These are phyloP conservation scores for Pleurotus citrinopileatus DNA, from an alignment of 768 basidiomycete species.

Conservation along the genomic window DNA sequence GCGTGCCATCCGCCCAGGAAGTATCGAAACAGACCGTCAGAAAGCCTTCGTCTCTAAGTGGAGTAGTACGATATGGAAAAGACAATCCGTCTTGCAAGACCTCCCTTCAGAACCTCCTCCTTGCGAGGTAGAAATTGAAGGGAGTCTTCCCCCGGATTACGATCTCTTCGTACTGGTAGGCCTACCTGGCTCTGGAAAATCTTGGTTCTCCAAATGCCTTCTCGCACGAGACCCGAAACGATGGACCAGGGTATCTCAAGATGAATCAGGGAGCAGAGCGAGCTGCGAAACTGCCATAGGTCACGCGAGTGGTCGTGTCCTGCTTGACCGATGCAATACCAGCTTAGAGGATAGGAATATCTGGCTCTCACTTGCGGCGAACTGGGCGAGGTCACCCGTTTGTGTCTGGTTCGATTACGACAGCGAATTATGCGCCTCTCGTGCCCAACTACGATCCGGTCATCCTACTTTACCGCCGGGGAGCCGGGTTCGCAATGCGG, in stretches of 20 bases:
- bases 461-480: conserved; percentile 62
- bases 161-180: conserved; percentile 58
- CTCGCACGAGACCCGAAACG: conserved; percentile 38
- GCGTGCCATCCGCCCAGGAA: conserved; percentile 51
- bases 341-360: conserved; percentile 40
- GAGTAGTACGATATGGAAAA: conserved; percentile 59
- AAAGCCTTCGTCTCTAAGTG: conserved; percentile 57
- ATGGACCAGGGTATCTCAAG: conserved; percentile 53
- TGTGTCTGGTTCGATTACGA: conserved; percentile 58
- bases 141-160: conserved; percentile 27
- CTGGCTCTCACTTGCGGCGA: conserved; percentile 49
- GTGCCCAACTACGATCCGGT: conserved; percentile 54
- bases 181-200: conserved; percentile 61
- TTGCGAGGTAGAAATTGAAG: conserved; percentile 42
- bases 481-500: conserved; percentile 48
- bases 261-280: conserved; percentile 48
- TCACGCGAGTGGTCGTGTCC: conserved; percentile 31
- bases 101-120: conserved; percentile 49
- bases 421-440: conserved; percentile 42
- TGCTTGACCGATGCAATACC: conserved; percentile 60
- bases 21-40: conserved; percentile 54
- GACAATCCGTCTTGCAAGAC: conserved; percentile 47
- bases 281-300: conserved; percentile 52
- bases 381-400: conserved; percentile 42
- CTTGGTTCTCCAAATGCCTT: conserved; percentile 49